Evolutionary conservation across 2,329 filamentous ascomycete genomes (phyloP).

Genomic region (Seiridium cupressi): DNA sequence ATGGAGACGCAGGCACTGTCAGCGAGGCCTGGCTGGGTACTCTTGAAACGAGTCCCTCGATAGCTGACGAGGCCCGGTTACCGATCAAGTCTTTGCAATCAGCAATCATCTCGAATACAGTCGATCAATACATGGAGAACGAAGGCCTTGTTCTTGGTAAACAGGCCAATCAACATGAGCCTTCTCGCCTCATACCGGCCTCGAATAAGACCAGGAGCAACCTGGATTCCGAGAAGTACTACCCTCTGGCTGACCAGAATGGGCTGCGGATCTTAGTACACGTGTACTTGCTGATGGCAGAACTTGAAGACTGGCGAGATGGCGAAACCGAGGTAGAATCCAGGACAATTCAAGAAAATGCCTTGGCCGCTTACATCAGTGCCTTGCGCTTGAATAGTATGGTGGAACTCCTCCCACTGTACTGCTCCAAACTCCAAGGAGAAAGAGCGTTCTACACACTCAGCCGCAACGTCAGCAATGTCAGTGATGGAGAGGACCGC

Average conservation of each 20-base stretch:
- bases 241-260: constrained; percentile 57
- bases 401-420: constrained; percentile 79
- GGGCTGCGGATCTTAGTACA: constrained; percentile 69
- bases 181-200: constrained; percentile 42
- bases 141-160: constrained; percentile 54
- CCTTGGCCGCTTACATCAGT: constrained; percentile 79
- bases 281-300: constrained; percentile 61
- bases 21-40: constrained; percentile 58
- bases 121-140: constrained; percentile 56
- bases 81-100: constrained; percentile 77
- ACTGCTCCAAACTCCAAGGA: constrained; percentile 74
- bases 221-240: constrained; percentile 44
- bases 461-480: constrained; percentile 72
- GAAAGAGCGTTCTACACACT: constrained; percentile 68
- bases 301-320: constrained; percentile 60
- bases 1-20: constrained; percentile 53
- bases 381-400: constrained; percentile 71
- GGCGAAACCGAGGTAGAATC: constrained; percentile 32
- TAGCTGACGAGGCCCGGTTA: constrained; percentile 56
- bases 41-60: constrained; percentile 56
- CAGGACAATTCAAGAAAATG: constrained; percentile 63
- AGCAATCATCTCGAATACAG: constrained; percentile 65
- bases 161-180: constrained; percentile 40
- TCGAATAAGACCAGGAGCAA: constrained; percentile 30
- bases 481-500: constrained; percentile 65